A percentile compares a stretch with the other conserved stretches of the same genome.
Evolutionary conservation across 1,284 basidiomycete species (phyloP).

Genomic region (Acaromyces ingoldii): DNA sequence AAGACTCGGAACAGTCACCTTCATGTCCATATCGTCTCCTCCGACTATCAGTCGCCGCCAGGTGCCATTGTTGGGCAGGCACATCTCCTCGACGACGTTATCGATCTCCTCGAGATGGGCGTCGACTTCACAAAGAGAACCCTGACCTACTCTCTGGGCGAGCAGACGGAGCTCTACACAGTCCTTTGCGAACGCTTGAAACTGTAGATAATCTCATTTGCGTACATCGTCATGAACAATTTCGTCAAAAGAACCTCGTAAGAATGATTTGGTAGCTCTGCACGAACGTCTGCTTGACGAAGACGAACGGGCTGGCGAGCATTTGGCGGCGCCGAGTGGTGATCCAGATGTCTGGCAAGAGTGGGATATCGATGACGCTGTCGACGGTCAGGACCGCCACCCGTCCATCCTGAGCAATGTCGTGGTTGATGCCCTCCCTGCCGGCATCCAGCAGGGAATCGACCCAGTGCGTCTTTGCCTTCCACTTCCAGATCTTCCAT

Average conservation of each 20-base stretch:
- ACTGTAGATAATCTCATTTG: too few species aligned
- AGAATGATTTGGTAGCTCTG: too few species aligned
- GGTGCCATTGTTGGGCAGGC: conserved; percentile 72
- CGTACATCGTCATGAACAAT: too few species aligned
- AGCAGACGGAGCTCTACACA: conserved; percentile 68
- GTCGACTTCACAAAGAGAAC: conserved; percentile 64
- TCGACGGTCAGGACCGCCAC: conserved; percentile 45
- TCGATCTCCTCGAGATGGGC: conserved; percentile 63
- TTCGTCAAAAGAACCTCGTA: too few species aligned
- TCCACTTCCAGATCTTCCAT: conserved; percentile 46
- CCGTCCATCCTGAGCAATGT: conserved; percentile 44
- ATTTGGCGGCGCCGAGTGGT: too few species aligned
- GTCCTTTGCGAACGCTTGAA: conserved; percentile 53
- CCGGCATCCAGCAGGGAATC: conserved; percentile 45
- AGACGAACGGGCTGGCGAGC: too few species aligned
- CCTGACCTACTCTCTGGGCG: conserved; percentile 74
- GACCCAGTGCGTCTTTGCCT: conserved; percentile 43
- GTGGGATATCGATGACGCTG: conserved; percentile 9
- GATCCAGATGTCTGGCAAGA: background rate
- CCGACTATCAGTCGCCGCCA: conserved; percentile 35
- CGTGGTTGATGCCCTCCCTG: conserved; percentile 48
- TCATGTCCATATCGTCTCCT: conserved; percentile 83
- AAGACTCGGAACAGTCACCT: conserved; percentile 66
- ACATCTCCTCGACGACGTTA: conserved; percentile 85
- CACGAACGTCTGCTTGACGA: too few species aligned